Conservation (phyloP, 352 stramenopile genomes). For the Phytophthora ramorum region DNA sequence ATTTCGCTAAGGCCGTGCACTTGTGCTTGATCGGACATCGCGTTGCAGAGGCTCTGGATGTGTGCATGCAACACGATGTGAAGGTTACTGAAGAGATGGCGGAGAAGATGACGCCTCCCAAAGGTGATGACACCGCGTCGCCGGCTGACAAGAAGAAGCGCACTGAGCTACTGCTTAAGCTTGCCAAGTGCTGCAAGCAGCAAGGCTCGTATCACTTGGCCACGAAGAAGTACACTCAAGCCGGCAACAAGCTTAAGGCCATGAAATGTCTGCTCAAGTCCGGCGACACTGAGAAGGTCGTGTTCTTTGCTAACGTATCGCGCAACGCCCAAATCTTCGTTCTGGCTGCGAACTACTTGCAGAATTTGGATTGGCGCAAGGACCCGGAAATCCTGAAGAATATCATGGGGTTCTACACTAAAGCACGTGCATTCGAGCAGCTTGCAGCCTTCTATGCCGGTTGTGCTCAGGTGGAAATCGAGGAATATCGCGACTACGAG, state of each 20-base stretch:
- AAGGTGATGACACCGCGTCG: slow-evolving; percentile 61
- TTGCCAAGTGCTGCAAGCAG: slow-evolving; percentile 93
- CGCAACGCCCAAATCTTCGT: slow-evolving; percentile 95
- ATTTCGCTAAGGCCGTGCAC: slow-evolving; percentile 93
- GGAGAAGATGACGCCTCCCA: slow-evolving; percentile 91
- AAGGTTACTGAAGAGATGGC: slow-evolving; percentile 93
- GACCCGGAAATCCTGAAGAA: slow-evolving; percentile 92
- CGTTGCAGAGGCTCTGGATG: slow-evolving; percentile 84
- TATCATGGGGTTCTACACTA: slow-evolving; percentile 96
- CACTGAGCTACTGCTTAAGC: slow-evolving; percentile 87
- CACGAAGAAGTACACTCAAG: slow-evolving; percentile 97
- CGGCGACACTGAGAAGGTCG: slow-evolving; percentile 95
- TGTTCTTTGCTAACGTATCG: slow-evolving; percentile 95
- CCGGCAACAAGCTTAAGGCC: slow-evolving; percentile 91
- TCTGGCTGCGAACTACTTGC: slow-evolving; percentile 95
- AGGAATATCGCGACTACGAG: slow-evolving; percentile 95
- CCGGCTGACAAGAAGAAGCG: slow-evolving; percentile 65
- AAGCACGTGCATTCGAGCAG: slow-evolving; percentile 92
- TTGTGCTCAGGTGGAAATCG: slow-evolving; percentile 93
- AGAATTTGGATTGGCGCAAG: slow-evolving; percentile 94
- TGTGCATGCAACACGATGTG: slow-evolving; percentile 92
- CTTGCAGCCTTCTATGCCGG: slow-evolving; percentile 92
- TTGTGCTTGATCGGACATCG: slow-evolving; percentile 84
- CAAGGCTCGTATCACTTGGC: slow-evolving; percentile 93
- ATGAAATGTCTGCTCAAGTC: slow-evolving; percentile 97